Evolutionary conservation across 768 basidiomycete species (phyloP).

Genomic region (Rubroboletus pulcherrimus): DNA sequence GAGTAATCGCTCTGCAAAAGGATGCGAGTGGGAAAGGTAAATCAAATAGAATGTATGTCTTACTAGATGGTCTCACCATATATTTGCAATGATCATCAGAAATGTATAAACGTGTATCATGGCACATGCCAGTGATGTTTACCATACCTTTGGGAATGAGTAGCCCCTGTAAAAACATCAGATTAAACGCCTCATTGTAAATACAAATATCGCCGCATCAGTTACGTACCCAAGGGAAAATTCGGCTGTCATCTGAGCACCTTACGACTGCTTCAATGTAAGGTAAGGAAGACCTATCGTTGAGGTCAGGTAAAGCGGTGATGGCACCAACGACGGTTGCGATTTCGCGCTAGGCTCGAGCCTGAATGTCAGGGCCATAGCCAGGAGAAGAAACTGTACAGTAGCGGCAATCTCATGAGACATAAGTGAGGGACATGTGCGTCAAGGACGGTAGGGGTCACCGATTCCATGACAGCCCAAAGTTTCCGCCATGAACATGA

Average conservation of each 20-base stretch:
- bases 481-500: not conserved
- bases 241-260: not conserved
- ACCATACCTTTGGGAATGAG: not conserved
- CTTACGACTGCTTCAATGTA: not conserved
- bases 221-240: not conserved
- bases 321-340: too few relatives aligned
- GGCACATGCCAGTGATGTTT: too few relatives aligned
- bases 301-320: not conserved
- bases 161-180: not conserved
- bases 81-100: not conserved
- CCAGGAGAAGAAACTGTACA: too few relatives aligned
- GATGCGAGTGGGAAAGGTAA: not conserved
- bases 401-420: not conserved
- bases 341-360: not conserved
- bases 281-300: not conserved
- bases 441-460: not conserved
- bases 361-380: not conserved
- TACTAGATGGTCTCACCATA: not conserved
- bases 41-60: not conserved
- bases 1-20: conserved; percentile 1
- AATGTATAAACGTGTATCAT: not conserved
- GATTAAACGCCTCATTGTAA: not conserved
- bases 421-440: not conserved
- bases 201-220: not conserved
- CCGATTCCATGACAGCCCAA: not conserved